These are phyloP conservation scores for Talaromyces atroroseus DNA, from an alignment of 2,329 filamentous ascomycete species.

Conservation along the genomic window DNA sequence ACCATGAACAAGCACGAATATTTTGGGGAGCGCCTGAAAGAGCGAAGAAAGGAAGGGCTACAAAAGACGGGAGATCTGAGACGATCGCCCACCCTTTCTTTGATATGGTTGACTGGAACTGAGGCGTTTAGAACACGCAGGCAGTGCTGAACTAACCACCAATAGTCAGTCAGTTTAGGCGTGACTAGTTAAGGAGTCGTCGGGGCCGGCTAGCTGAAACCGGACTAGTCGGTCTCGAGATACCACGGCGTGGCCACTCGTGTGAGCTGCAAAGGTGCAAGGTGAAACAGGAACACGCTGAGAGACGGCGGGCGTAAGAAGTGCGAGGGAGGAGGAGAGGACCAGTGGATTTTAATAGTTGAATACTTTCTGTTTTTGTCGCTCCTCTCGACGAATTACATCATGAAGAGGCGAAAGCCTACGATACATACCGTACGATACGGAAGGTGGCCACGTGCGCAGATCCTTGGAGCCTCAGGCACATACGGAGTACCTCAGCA, in stretches of 20 bases:
- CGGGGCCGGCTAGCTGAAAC: conserved; percentile 4
- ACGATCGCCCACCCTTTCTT: not conserved
- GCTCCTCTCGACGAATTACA: not conserved
- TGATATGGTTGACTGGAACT: not conserved
- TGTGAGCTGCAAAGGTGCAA: not conserved
- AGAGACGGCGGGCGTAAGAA: not conserved
- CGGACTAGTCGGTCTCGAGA: not conserved
- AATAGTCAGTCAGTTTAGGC: not conserved
- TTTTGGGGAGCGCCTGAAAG: not conserved
- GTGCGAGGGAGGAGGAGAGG: not conserved
- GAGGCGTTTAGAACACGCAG: not conserved
- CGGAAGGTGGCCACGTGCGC: conserved; percentile 7
- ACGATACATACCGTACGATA: conserved; percentile 1
- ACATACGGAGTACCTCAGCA: too few species aligned
- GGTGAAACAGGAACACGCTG: not conserved
- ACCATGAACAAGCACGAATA: not conserved
- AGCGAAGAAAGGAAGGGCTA: not conserved
- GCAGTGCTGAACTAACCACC: not conserved
- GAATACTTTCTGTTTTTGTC: not conserved
- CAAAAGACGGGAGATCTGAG: not conserved
- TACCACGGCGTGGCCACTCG: conserved; percentile 8
- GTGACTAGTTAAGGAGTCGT: not conserved
- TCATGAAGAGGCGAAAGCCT: not conserved
- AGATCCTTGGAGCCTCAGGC: not conserved
- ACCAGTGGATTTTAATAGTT: not conserved